Conservation (phyloP, 148 eudicot species). For the Camellia japonica region DNA sequence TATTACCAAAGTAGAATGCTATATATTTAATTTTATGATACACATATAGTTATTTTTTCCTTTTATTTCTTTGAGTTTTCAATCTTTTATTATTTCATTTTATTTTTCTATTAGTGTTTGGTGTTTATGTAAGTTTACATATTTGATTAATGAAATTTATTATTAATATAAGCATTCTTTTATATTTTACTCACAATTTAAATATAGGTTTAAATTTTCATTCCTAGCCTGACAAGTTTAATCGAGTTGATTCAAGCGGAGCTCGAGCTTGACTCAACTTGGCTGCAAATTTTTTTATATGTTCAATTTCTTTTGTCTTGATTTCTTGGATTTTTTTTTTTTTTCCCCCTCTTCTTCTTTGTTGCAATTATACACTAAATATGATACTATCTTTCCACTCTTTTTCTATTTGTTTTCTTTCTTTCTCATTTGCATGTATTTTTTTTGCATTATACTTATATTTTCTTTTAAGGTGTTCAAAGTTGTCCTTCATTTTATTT, state of each 20-base stretch:
- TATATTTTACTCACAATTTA: no score
- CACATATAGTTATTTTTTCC: no score
- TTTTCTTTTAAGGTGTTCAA: no score
- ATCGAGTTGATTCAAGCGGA: neutral
- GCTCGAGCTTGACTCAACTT: neutral
- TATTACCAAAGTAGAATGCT: neutral
- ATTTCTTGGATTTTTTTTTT: no score
- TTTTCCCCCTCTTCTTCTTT: neutral
- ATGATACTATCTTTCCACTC: neutral
- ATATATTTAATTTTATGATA: no score
- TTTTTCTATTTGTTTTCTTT: neutral
- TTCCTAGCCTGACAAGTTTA: neutral
- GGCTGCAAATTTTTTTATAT: neutral
- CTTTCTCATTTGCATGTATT: neutral
- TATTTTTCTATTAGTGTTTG: no score
- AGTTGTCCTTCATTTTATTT: neutral
- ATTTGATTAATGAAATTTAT: no score
- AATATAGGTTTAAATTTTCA: no score
- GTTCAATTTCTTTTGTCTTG: neutral
- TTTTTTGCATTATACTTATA: neutral
- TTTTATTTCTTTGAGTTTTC: no score
- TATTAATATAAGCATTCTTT: no score
- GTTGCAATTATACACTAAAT: neutral
- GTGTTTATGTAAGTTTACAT: neutral
- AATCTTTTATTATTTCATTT: no score